Evolutionary conservation across 345 rosid genomes (phyloP).

Genomic region (Salix brachista): DNA sequence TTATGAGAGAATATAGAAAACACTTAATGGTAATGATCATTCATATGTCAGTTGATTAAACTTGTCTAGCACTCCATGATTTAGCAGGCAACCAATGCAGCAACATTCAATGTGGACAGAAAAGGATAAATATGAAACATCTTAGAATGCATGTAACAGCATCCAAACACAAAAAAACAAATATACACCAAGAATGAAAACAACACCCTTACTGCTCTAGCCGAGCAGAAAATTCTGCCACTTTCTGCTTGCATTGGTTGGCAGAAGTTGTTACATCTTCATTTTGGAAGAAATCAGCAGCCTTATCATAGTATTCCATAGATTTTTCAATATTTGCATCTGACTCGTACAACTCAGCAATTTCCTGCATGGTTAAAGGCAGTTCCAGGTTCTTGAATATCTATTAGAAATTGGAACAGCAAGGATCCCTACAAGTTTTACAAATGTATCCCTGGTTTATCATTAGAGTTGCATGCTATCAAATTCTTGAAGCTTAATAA

Average conservation of each 20-base stretch:
- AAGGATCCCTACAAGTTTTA: not conserved
- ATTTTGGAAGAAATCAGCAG: constrained; percentile 31
- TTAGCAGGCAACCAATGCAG: not conserved
- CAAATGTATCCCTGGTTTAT: not conserved
- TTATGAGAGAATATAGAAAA: not conserved
- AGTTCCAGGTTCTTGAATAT: not conserved
- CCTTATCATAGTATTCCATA: constrained; percentile 22
- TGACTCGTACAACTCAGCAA: constrained; percentile 30
- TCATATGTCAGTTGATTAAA: not conserved
- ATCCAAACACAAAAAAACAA: not conserved
- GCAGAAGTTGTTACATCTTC: constrained; percentile 86
- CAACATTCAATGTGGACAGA: not conserved
- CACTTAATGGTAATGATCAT: not conserved
- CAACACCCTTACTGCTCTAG: constrained; percentile 66
- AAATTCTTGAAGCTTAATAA: not conserved
- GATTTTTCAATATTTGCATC: constrained; percentile 29
- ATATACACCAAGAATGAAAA: not conserved
- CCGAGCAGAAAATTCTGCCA: constrained; percentile 92
- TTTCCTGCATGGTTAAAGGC: constrained; percentile 14
- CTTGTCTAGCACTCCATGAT: not conserved
- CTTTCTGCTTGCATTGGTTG: constrained; percentile 96
- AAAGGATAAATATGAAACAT: not conserved
- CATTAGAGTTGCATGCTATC: not conserved
- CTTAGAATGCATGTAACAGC: not conserved
- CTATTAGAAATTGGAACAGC: not conserved